These are phyloP conservation scores for Bocquillonia castaneifolia DNA, from an alignment of 441 rosid genomes.

Conservation along the genomic window DNA sequence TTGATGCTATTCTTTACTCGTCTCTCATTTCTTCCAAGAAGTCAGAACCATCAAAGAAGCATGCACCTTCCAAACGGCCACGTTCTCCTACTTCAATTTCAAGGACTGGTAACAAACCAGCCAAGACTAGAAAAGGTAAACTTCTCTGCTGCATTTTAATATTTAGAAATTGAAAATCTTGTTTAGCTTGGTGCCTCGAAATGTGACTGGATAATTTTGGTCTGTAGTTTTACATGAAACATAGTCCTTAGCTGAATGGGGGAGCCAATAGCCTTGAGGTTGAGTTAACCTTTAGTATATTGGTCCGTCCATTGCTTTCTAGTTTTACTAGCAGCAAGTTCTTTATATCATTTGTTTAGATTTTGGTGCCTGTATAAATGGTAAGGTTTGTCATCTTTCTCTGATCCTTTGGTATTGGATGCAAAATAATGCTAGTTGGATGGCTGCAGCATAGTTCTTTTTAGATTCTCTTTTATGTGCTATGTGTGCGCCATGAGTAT, in stretches of 20 bases:
- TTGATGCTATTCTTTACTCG: constrained; percentile 75
- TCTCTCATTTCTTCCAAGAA: constrained; percentile 79
- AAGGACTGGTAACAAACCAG: constrained; percentile 42
- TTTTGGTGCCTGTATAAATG: neutral
- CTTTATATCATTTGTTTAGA: neutral
- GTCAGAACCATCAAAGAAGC: constrained; percentile 38
- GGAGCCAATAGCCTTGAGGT: neutral
- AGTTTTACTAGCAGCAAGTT: neutral
- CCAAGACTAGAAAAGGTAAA: constrained; percentile 69
- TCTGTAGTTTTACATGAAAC: neutral
- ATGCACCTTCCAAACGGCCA: constrained; percentile 52
- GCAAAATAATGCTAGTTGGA: neutral
- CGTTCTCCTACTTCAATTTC: constrained; percentile 42
- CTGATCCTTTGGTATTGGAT: neutral
- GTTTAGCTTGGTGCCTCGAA: neutral
- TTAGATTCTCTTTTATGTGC: neutral
- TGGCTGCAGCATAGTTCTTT: neutral
- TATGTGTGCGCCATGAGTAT: no score
- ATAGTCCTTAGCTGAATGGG: neutral
- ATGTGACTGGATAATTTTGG: neutral
- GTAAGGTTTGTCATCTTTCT: neutral
- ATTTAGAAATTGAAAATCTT: neutral
- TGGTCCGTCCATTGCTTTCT: neutral
- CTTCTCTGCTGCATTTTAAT: neutral
- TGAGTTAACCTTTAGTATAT: neutral